Conservation (phyloP, 2,329 filamentous ascomycete species). For the Monosporascus sp. region DNA sequence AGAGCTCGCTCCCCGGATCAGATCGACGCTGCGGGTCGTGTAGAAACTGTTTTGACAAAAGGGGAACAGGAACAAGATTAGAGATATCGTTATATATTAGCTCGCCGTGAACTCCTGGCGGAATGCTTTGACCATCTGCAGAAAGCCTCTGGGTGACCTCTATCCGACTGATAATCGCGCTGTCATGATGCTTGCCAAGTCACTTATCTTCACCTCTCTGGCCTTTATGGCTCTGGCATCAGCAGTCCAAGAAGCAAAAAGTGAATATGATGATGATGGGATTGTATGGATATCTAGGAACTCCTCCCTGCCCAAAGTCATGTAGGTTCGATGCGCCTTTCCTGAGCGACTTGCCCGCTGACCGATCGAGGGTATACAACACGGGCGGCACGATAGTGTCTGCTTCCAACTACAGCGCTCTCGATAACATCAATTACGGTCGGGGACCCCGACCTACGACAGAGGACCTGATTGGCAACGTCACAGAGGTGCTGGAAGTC, state of each 20-base stretch:
- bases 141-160: no score
- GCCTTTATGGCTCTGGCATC: not conserved
- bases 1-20: not conserved
- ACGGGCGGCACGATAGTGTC: constrained; percentile 28
- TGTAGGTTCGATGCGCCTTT: constrained; percentile 10
- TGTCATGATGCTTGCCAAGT: not conserved
- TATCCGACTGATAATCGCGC: not conserved
- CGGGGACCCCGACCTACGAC: constrained; percentile 18
- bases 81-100: no score
- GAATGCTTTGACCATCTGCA: no score
- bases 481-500: constrained; percentile 25
- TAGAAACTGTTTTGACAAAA: no score
- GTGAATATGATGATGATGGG: not conserved
- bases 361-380: constrained; percentile 15
- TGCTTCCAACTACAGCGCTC: constrained; percentile 27
- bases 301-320: constrained; percentile 21
- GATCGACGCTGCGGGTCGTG: not conserved
- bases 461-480: constrained; percentile 23
- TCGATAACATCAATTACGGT: constrained; percentile 30
- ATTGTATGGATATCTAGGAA: constrained; percentile 19
- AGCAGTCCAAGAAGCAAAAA: not conserved
- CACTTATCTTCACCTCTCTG: not conserved
- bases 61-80: no score
- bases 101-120: no score
- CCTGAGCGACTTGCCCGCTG: not conserved